These are phyloP conservation scores for Rhodotorula paludigena DNA, from an alignment of 768 basidiomycete genomes.

Conservation along the genomic window DNA sequence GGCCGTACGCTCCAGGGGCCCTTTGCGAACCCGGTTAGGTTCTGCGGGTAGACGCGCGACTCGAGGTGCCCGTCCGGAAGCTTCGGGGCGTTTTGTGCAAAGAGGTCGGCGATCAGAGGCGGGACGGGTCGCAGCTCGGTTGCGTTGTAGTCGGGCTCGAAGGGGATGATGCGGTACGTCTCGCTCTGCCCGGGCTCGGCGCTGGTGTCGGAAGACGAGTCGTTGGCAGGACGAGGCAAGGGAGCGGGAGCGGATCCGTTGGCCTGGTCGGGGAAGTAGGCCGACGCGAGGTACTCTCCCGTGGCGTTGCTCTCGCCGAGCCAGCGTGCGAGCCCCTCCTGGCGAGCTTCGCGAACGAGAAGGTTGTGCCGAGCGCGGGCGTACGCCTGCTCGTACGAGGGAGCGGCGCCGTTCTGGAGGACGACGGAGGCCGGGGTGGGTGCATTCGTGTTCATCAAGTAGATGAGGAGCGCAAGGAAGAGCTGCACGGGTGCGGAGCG, in stretches of 20 bases:
- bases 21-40: constrained; percentile 31
- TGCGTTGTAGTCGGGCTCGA: neutral
- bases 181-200: neutral
- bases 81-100: neutral
- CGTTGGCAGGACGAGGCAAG: neutral
- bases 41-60: constrained; percentile 15
- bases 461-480: constrained; percentile 29
- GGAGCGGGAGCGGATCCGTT: neutral
- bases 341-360: constrained; percentile 4
- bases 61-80: neutral
- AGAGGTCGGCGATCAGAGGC: neutral
- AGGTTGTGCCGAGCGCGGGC: neutral
- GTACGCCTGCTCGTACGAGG: neutral
- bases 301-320: constrained; percentile 3
- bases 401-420: neutral
- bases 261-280: constrained; percentile 13
- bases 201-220: neutral
- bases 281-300: constrained; percentile 11
- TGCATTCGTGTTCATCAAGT: constrained; percentile 23
- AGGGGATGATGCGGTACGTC: neutral
- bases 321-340: constrained; percentile 21
- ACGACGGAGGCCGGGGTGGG: neutral
- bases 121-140: neutral
- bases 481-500: neutral
- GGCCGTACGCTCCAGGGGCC: constrained; percentile 5